Conservation (phyloP, 1,284 basidiomycete species). For the Rhizoctonia solani region DNA sequence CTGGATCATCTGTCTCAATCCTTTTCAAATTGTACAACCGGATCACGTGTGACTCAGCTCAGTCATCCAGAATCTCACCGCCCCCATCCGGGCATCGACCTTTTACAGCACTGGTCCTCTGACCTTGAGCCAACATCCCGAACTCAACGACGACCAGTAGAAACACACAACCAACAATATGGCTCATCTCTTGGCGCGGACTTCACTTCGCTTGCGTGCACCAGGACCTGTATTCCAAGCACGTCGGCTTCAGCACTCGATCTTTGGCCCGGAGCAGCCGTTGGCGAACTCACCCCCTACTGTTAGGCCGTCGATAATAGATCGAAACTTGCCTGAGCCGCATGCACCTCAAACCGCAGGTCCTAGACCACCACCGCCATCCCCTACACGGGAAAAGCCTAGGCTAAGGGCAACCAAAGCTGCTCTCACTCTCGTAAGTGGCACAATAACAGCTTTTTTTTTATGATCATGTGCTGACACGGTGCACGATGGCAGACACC, state of each 20-base stretch:
- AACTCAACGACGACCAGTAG: slow-evolving; percentile 4
- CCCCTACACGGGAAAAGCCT: slow-evolving; percentile 64
- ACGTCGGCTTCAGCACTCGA: slow-evolving; percentile 16
- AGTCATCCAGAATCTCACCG: slow-evolving; percentile 7
- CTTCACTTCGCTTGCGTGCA: slow-evolving; percentile 9
- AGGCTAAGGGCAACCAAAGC: slow-evolving; percentile 77
- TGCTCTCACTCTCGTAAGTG: slow-evolving; percentile 77
- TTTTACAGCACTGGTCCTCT: no score
- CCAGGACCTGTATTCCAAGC: slow-evolving; percentile 1
- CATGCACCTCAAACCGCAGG: slow-evolving; percentile 69
- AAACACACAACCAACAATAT: background rate
- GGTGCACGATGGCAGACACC: slow-evolving; percentile 64
- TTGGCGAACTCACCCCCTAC: slow-evolving; percentile 35
- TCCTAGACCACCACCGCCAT: slow-evolving; percentile 68
- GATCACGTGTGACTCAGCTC: slow-evolving; percentile 9
- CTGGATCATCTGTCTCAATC: background rate
- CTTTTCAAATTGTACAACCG: background rate
- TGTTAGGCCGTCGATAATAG: slow-evolving; percentile 22
- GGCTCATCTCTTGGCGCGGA: slow-evolving; percentile 13
- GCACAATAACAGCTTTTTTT: slow-evolving; percentile 6
- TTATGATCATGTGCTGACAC: slow-evolving; percentile 27
- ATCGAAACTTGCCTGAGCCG: background rate
- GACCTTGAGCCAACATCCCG: no score
- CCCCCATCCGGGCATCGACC: no score
- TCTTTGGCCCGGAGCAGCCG: slow-evolving; percentile 12